Evolutionary conservation across 2,329 filamentous ascomycete genomes (phyloP).

Genomic region (Rhexocercosporidium sp.): DNA sequence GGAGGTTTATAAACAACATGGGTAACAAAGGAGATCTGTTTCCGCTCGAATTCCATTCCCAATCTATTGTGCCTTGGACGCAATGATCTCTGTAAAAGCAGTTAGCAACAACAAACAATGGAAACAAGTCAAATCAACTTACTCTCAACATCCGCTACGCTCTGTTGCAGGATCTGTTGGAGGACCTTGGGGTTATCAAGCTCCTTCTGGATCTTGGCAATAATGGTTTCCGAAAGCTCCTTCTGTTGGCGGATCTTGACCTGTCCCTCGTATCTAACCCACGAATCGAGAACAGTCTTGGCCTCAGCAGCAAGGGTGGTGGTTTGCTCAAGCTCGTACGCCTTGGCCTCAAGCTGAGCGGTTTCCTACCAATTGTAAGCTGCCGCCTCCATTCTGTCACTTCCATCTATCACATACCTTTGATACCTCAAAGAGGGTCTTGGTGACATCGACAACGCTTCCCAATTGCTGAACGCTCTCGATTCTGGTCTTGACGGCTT

Average conservation of each 20-base stretch:
- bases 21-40: slow-evolving; percentile 58
- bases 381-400: not conserved
- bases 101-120: slow-evolving; percentile 43
- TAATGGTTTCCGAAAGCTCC: slow-evolving; percentile 91
- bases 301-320: slow-evolving; percentile 91
- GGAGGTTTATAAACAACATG: slow-evolving; percentile 59
- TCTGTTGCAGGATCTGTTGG: slow-evolving; percentile 98
- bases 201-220: slow-evolving; percentile 98
- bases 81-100: slow-evolving; percentile 59
- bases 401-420: slow-evolving; percentile 67
- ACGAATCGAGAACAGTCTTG: slow-evolving; percentile 94
- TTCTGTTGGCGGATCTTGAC: slow-evolving; percentile 98
- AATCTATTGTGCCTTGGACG: slow-evolving; percentile 67
- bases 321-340: slow-evolving; percentile 96
- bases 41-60: slow-evolving; percentile 40
- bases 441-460: slow-evolving; percentile 94
- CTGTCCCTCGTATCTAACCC: slow-evolving; percentile 98
- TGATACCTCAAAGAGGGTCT: slow-evolving; percentile 95
- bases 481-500: slow-evolving; percentile 93
- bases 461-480: slow-evolving; percentile 93
- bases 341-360: slow-evolving; percentile 92
- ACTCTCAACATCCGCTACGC: slow-evolving; percentile 96
- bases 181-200: slow-evolving; percentile 96
- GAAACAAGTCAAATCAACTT: slow-evolving; percentile 45
- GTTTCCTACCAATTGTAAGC: slow-evolving; percentile 65